These are phyloP conservation scores for Penicillium canescens DNA, from an alignment of 495 filamentous ascomycete species.

Conservation along the genomic window DNA sequence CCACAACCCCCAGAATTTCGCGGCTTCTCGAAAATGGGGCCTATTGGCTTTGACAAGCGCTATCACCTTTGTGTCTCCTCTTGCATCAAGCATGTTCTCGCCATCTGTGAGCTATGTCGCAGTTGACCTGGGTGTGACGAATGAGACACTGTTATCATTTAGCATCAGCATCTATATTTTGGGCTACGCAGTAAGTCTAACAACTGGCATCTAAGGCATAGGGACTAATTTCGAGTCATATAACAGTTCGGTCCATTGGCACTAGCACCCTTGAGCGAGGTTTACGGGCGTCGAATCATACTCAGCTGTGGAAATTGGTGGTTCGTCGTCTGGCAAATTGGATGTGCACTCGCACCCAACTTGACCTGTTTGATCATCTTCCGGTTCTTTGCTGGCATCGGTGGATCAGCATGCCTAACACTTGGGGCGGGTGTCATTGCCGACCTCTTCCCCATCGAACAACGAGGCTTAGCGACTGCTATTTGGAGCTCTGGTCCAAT, in stretches of 20 bases:
- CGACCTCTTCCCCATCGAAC: slow-evolving; percentile 50
- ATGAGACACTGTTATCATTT: slow-evolving; percentile 48
- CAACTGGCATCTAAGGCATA: neutral
- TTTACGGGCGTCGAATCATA: slow-evolving; percentile 55
- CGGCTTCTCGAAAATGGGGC: slow-evolving; percentile 38
- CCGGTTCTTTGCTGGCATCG: slow-evolving; percentile 51
- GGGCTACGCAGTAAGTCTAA: slow-evolving; percentile 52
- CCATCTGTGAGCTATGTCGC: slow-evolving; percentile 60
- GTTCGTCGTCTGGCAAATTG: slow-evolving; percentile 53
- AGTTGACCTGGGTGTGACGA: slow-evolving; percentile 58
- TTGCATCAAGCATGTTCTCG: slow-evolving; percentile 71
- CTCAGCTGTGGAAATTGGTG: slow-evolving; percentile 51
- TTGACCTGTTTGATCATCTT: slow-evolving; percentile 53
- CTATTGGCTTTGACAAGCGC: slow-evolving; percentile 33
- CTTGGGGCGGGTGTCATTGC: slow-evolving; percentile 57
- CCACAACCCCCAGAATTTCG: slow-evolving; percentile 68
- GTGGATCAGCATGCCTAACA: slow-evolving; percentile 49
- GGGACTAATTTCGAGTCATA: neutral
- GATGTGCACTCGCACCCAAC: slow-evolving; percentile 46
- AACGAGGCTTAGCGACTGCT: slow-evolving; percentile 46
- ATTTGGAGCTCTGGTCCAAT: slow-evolving; percentile 27
- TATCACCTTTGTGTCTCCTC: slow-evolving; percentile 48
- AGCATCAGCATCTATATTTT: slow-evolving; percentile 58
- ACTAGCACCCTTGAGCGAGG: slow-evolving; percentile 53
- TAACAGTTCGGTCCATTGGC: slow-evolving; percentile 39